Percentiles rank a stretch among this genome's conserved stretches.
phyloP scores from a whole-genome alignment of 768 basidiomycete genomes.

The Boletus tomentosulus region DNA sequence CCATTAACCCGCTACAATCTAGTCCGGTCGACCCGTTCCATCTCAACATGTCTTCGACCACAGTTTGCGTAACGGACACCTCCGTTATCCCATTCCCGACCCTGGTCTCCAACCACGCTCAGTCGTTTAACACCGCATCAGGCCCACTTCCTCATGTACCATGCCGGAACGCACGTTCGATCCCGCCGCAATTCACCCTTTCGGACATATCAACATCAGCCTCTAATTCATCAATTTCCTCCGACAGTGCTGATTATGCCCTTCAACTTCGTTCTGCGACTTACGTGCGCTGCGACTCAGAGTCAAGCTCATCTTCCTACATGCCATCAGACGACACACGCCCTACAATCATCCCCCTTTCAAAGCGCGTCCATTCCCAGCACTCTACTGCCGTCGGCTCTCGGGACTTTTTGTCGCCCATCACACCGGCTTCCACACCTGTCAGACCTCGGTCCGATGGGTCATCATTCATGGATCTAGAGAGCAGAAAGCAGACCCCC shows the following conservation, averaged over 20 bases:
- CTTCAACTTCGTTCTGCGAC: slow-evolving; percentile 2
- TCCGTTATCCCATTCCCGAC: slow-evolving; percentile 27
- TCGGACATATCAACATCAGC: slow-evolving; percentile 17
- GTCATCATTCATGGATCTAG: slow-evolving; percentile 13
- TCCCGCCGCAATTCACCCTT: neutral
- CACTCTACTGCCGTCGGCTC: slow-evolving; percentile 19
- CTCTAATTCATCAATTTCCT: neutral
- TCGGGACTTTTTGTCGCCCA: slow-evolving; percentile 33
- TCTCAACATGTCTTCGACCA: slow-evolving; percentile 19
- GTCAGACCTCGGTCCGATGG: slow-evolving; percentile 15
- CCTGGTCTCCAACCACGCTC: slow-evolving; percentile 23
- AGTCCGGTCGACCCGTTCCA: neutral
- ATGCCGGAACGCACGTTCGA: slow-evolving; percentile 36
- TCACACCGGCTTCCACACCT: slow-evolving; percentile 40
- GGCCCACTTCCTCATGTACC: slow-evolving; percentile 63
- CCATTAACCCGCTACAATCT: neutral
- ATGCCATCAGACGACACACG: slow-evolving; percentile 33
- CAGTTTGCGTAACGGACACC: slow-evolving; percentile 22
- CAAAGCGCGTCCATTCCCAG: slow-evolving; percentile 34
- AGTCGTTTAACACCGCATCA: slow-evolving; percentile 51
- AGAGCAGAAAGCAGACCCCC: slow-evolving; percentile 8
- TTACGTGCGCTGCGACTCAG: slow-evolving; percentile 21
- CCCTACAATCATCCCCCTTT: slow-evolving; percentile 35
- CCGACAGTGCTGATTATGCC: slow-evolving; percentile 7
- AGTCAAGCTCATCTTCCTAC: slow-evolving; percentile 36